Evolutionary conservation across 2,329 filamentous ascomycete genomes (phyloP).

Genomic region (Colletotrichum sp.): DNA sequence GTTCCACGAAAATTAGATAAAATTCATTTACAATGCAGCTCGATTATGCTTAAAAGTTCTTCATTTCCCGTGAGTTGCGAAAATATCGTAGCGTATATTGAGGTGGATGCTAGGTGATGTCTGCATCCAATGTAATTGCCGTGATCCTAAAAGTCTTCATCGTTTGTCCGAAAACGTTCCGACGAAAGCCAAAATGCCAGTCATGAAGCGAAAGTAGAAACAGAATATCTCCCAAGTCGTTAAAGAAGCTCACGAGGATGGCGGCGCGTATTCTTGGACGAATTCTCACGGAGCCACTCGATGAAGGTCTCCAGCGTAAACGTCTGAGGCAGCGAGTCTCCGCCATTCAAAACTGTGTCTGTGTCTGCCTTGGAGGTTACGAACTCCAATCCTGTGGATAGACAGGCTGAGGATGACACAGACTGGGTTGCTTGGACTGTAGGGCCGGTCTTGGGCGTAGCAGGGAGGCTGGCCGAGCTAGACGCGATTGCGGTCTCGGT

Average conservation of each 20-base stretch:
- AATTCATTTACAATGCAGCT: fast-evolving
- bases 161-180: fast-evolving
- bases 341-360: background rate
- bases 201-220: background rate
- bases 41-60: no score
- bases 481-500: background rate
- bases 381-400: background rate
- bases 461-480: background rate
- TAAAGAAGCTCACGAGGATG: background rate
- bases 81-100: fast-evolving
- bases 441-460: background rate
- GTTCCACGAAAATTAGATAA: fast-evolving
- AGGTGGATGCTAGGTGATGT: no score
- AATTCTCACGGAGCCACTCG: background rate
- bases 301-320: background rate
- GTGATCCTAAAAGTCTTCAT: background rate
- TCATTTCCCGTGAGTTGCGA: no score
- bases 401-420: background rate
- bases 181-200: background rate
- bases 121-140: background rate
- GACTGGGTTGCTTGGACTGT: background rate
- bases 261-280: background rate
- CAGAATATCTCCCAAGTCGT: background rate
- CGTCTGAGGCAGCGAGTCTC: background rate
- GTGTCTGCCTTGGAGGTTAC: background rate